Base-by-base conservation (phyloP, 768 basidiomycete species). In the Tricholomella constricta region DNA sequence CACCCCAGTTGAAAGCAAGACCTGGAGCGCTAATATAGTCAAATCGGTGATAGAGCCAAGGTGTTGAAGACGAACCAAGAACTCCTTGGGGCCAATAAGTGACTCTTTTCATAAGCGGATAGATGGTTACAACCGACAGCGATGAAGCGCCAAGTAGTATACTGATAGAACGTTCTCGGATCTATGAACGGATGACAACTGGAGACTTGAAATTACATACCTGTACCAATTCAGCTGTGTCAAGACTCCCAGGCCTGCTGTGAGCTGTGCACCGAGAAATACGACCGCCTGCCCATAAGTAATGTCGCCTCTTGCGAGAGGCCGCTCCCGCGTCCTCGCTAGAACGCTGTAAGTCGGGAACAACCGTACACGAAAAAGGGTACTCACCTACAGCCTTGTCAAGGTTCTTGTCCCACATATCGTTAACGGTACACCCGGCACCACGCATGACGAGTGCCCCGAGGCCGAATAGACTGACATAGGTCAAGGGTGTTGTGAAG, bases 341-440 rank as follows among this genome's bases (percentile, higher is more conserved):
- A 27, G 53, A 41, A 20, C 25, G 48, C 26, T 38, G 31, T 47
- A 31, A 54, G 20, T 43, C 23, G 20, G n/a, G 19, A 17, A 25
- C 7, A 25, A 41, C 55, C 36, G 17, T 36, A 22, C 31, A 27
- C 38, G 15, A 41, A 40, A 27, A 32, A 4, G 4, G n/a, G 32
- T 6, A 62, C 79, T 59, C 64, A 94, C 95, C 94, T 44, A 98
- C 97, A 34, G 87, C 85, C 65, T 84, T 86, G 77, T 99, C 97
- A 40, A 97, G 82, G 55, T 91, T 85, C 57, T 79, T 80, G 71
- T 99, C 97, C 96, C 97, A 98, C 85, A 99, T 86, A 66, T 99
- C 97, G 68, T 99, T 99, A 61, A 99, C 96, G 2, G 93, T 98
- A 70, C 97, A 99, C 3, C 97, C 97, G 19, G 97, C 97, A 5